Percentiles rank a stretch among this genome's conserved stretches.
Evolutionary conservation across 202 grass and related monocot genomes (phyloP).

Genomic region (Zoysia matrella): DNA sequence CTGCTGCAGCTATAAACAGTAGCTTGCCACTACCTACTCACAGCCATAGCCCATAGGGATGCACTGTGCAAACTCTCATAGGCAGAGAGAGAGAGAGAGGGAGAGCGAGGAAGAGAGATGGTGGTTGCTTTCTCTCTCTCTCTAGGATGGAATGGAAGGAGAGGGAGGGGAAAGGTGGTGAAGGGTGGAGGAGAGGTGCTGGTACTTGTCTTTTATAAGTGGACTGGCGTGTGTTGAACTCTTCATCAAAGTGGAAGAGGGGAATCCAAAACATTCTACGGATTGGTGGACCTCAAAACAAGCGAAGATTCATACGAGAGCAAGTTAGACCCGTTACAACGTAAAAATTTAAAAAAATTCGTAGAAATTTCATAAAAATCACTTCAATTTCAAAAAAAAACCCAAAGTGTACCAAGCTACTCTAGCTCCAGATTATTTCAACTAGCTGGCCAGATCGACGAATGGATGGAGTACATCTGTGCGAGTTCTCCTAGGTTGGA

Average conservation of each 20-base stretch:
- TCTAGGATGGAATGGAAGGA: background rate
- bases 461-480: background rate
- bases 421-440: too few relatives aligned
- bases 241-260: conserved; percentile 12
- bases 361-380: too few relatives aligned
- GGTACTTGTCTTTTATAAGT: conserved; percentile 64
- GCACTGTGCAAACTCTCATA: conserved; percentile 57
- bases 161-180: conserved; percentile 39
- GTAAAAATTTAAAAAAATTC: too few relatives aligned
- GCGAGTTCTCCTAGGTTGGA: conserved; percentile 3
- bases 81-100: too few relatives aligned
- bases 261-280: conserved; percentile 97
- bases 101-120: background rate
- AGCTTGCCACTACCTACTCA: conserved; percentile 24
- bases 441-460: conserved; percentile 12
- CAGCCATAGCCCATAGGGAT: conserved; percentile 50
- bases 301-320: conserved; percentile 53
- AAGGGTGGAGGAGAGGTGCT: background rate
- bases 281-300: conserved; percentile 52
- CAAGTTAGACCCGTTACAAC: background rate
- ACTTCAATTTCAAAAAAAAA: background rate
- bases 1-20: conserved; percentile 46
- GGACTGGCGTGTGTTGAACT: conserved; percentile 61
- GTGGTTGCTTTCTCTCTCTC: conserved; percentile 35
- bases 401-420: background rate